Percentiles rank a stretch among this genome's conserved stretches.
phyloP scores from a whole-genome alignment of 2,329 filamentous ascomycete genomes.

The Helotiales sp. region DNA sequence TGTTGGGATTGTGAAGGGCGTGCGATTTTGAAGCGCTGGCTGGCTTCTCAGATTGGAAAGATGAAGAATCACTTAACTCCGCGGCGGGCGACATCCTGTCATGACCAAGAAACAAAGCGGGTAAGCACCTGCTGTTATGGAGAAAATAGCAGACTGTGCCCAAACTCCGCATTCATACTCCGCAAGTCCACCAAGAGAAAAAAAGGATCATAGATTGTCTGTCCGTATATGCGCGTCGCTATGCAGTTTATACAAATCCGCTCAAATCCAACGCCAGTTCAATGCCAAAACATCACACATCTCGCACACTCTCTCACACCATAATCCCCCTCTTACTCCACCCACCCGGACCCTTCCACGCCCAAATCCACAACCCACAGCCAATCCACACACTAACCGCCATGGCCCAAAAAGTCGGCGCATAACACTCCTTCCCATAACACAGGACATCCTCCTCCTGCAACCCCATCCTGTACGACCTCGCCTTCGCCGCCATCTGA shows the following conservation, averaged over 20 bases:
- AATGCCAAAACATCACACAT: background rate
- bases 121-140: too few species aligned
- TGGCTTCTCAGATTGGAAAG: too few species aligned
- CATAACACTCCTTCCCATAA: slow-evolving; percentile 82
- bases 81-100: too few species aligned
- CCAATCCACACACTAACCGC: slow-evolving; percentile 79
- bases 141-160: too few species aligned
- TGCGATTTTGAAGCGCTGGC: too few species aligned
- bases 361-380: slow-evolving; percentile 72
- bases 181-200: background rate
- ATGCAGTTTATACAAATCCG: background rate
- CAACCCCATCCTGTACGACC: slow-evolving; percentile 45
- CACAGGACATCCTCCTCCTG: slow-evolving; percentile 66
- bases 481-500: slow-evolving; percentile 63
- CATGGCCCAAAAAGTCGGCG: slow-evolving; percentile 84
- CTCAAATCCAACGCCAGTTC: background rate
- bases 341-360: slow-evolving; percentile 75
- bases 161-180: background rate
- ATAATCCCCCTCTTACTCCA: slow-evolving; percentile 81
- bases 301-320: slow-evolving; percentile 49
- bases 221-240: background rate
- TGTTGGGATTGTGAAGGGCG: background rate
- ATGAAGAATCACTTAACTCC: too few species aligned
- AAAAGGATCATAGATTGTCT: background rate
- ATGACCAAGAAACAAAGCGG: too few species aligned